These are phyloP conservation scores for Alectoria sarmentosa DNA, from an alignment of 495 filamentous ascomycete species.

Conservation along the genomic window DNA sequence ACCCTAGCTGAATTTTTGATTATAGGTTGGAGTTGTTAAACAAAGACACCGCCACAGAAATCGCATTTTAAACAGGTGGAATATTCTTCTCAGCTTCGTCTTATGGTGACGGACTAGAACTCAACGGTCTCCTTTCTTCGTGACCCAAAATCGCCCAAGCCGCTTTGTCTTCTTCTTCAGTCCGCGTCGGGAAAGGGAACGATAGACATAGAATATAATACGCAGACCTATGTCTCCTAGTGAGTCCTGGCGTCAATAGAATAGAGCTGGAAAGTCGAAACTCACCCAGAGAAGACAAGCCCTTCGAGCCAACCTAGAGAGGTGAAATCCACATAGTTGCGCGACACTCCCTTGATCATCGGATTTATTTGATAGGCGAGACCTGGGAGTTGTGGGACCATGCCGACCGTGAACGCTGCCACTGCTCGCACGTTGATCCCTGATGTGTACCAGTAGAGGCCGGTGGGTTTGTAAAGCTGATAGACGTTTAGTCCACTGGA, in stretches of 20 bases:
- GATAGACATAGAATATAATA: not conserved
- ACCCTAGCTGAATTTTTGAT: too few relatives aligned
- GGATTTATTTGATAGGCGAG: conserved; percentile 26
- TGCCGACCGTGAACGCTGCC: conserved; percentile 34
- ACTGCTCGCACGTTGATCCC: conserved; percentile 39
- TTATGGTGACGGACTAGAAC: not conserved
- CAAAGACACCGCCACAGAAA: too few relatives aligned
- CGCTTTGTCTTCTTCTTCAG: not conserved
- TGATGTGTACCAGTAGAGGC: conserved; percentile 39
- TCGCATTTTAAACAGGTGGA: too few relatives aligned
- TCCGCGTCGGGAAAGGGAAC: not conserved
- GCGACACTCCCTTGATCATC: conserved; percentile 1
- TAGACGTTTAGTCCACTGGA: conserved; percentile 31
- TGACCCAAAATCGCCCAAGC: not conserved
- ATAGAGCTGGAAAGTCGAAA: not conserved
- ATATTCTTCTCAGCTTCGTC: not conserved
- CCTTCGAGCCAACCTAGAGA: conserved; percentile 15
- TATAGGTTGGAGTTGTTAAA: too few relatives aligned
- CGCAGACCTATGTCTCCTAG: not conserved
- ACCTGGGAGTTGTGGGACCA: conserved; percentile 39
- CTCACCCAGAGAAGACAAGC: conserved; percentile 10
- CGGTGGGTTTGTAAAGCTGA: conserved; percentile 34
- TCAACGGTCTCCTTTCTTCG: not conserved
- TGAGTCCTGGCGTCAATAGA: not conserved
- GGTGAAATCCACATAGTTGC: conserved; percentile 11